phyloP scores from a whole-genome alignment of 1,284 basidiomycete genomes.

The Ustilago hordei region DNA sequence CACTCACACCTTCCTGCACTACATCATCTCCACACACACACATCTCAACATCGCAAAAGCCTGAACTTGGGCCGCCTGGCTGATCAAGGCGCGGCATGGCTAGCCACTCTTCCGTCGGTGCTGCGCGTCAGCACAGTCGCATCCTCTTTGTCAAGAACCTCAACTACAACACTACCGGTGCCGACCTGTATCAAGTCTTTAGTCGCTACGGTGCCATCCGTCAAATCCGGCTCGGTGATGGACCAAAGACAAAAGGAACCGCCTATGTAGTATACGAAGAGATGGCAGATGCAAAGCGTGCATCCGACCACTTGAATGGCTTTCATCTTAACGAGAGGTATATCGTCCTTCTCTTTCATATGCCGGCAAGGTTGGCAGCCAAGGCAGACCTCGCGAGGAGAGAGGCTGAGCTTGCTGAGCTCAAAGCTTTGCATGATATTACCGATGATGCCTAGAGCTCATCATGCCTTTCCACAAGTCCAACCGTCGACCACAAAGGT shows the following conservation, averaged over 20 bases:
- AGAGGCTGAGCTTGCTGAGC: slow-evolving; percentile 87
- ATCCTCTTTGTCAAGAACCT: slow-evolving; percentile 75
- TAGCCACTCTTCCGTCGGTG: slow-evolving; percentile 32
- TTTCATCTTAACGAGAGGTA: slow-evolving; percentile 98
- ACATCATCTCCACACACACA: neutral
- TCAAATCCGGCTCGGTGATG: slow-evolving; percentile 92
- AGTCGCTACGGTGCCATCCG: slow-evolving; percentile 96
- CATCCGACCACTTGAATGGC: slow-evolving; percentile 94
- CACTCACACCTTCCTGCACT: neutral
- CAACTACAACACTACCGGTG: slow-evolving; percentile 89
- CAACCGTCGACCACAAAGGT: neutral
- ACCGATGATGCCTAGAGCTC: slow-evolving; percentile 49
- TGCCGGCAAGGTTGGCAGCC: slow-evolving; percentile 88
- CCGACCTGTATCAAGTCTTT: slow-evolving; percentile 96
- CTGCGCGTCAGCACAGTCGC: slow-evolving; percentile 57
- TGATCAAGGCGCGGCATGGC: slow-evolving; percentile 31
- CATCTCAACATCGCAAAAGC: neutral
- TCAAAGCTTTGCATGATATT: slow-evolving; percentile 81
- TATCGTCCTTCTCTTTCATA: slow-evolving; percentile 92
- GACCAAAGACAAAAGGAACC: slow-evolving; percentile 90
- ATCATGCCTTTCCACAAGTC: neutral
- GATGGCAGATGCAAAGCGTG: slow-evolving; percentile 79
- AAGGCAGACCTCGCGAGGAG: slow-evolving; percentile 91
- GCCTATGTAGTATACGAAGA: slow-evolving; percentile 81
- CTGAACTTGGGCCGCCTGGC: neutral